Evolutionary conservation across 305 asterid genomes (phyloP), one percentile per base, ranked within the genome.

Genomic region (Fraxinus paxiana): DNA sequence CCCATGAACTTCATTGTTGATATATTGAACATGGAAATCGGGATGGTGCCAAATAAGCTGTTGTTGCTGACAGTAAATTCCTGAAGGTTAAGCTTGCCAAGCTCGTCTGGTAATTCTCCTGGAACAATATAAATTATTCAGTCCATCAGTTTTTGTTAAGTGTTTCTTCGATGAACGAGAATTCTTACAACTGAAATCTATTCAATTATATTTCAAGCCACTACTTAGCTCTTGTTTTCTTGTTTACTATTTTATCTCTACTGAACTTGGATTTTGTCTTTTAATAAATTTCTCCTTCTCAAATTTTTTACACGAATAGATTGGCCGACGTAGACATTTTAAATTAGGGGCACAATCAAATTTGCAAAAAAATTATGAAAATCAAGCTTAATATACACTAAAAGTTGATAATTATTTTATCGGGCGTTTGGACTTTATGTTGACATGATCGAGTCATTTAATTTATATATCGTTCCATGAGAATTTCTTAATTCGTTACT

Each of bases 71-170:
- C 73, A 65, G 0, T 0, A 65, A 65, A 0, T 12, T 0, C 0
- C 17, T 2, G 2, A 65, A 65, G 73, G 34, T 26, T 24, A 10
- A 48, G 61, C 3, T 56, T 75, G 71, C 69, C 81, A 41, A 79
- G 73, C 73, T 80, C 79, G 7, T 6, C 41, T 12, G 79, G 83
- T 37, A 80, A 80, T 20, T 83, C 54, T 37, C 84, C 84, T 84
- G 65, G 22, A 13, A 65, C 73, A 0, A 65, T 10, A 24, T 10
- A 65, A 65, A 31, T 5, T 18, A 6, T 0, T 59, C 20, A 59
- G 0, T 18, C 30, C 10, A 59, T 20, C 69, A 59, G 3, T 6
- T 59, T 59, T 17, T 20, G 22, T 18, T 18, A 59, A 20, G 30
- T 7, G 30, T 6, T 59, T 59, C 13, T 59, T 59, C 2, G 30